Conservation (phyloP, 306 rosid species). For the Dryas alaskensis region DNA sequence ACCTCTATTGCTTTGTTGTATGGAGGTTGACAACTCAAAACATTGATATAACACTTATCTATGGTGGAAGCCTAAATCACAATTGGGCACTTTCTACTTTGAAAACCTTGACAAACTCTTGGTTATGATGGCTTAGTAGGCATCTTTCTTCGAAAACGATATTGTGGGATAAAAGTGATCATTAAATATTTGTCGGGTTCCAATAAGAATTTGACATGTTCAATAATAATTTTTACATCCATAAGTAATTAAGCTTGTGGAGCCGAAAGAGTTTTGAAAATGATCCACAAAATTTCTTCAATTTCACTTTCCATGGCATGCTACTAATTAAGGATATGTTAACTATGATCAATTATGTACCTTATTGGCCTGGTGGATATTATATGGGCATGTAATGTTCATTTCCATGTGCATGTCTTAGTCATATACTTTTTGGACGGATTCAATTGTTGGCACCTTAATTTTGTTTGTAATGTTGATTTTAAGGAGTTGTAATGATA, state of each 20-base stretch:
- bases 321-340: background rate
- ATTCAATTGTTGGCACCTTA: background rate
- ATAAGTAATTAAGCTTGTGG: background rate
- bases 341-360: background rate
- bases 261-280: slow-evolving; percentile 1
- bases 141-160: slow-evolving; percentile 16
- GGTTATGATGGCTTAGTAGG: slow-evolving; percentile 14
- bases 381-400: background rate
- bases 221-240: background rate
- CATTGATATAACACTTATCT: background rate
- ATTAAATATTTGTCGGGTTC: too few relatives aligned
- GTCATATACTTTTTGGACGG: background rate
- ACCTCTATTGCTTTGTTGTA: background rate
- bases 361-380: background rate
- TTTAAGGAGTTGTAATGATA: too few relatives aligned
- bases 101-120: slow-evolving; percentile 6
- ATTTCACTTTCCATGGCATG: background rate
- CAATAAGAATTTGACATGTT: background rate
- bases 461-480: background rate
- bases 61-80: background rate
- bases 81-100: background rate
- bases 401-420: background rate
- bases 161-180: background rate
- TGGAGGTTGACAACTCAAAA: background rate
- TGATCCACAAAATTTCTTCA: slow-evolving; percentile 12